Conservation (phyloP, 495 filamentous ascomycete species). For the Amniculicola lignicola region DNA sequence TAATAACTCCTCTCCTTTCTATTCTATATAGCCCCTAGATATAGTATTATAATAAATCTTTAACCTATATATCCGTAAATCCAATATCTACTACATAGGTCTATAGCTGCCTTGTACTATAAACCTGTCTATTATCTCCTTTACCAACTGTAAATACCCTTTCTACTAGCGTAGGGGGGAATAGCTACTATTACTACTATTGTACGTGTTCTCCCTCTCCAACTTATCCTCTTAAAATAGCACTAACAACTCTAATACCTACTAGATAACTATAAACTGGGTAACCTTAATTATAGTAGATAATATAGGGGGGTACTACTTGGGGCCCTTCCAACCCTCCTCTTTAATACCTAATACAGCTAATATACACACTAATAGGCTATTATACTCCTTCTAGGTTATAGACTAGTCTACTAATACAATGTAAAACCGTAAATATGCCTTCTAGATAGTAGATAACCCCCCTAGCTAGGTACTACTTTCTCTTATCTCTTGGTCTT, state of each 20-base stretch:
- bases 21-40: constrained; percentile 11
- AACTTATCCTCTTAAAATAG: background rate
- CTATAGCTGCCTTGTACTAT: constrained; percentile 11
- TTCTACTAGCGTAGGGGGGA: background rate
- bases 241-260: constrained; percentile 13
- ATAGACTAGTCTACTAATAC: constrained; percentile 16
- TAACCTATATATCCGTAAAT: constrained; percentile 37
- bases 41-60: constrained; percentile 40
- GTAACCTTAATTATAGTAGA: constrained; percentile 26
- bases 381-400: constrained; percentile 16
- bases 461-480: background rate
- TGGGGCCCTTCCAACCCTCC: constrained; percentile 3
- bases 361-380: constrained; percentile 17
- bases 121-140: constrained; percentile 1
- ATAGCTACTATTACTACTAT: background rate
- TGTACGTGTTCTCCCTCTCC: background rate
- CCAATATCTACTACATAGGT: constrained; percentile 31
- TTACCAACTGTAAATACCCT: constrained; percentile 8
- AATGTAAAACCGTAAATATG: constrained; percentile 3
- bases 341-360: constrained; percentile 19
- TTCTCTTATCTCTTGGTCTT: background rate
- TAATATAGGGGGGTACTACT: constrained; percentile 16
- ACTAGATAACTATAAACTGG: constrained; percentile 22
- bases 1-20: constrained; percentile 10
- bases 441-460: constrained; percentile 1